A percentile compares a stretch with the other conserved stretches of the same genome.
These are phyloP conservation scores for Rhizophagus sp. DNA, from an alignment of 192 early-diverging fungal genomes.

Conservation along the genomic window DNA sequence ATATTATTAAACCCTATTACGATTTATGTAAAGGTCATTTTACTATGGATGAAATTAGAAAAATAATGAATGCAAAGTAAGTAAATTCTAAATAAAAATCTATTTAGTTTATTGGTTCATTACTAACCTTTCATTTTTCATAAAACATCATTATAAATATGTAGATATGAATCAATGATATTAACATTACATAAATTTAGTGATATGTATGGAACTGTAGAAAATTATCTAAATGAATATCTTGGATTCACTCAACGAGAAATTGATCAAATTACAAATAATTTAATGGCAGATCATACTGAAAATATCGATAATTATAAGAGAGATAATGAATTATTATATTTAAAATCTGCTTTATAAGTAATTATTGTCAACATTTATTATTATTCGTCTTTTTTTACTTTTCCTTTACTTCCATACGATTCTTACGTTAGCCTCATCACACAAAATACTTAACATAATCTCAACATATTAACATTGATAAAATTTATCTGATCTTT, in stretches of 20 bases:
- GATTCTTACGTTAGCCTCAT: no score
- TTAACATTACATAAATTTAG: neutral
- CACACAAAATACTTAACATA: no score
- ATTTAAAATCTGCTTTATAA: no score
- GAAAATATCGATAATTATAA: no score
- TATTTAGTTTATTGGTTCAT: neutral
- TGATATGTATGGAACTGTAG: neutral
- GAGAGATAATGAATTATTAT: no score
- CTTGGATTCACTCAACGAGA: neutral
- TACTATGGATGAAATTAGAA: neutral
- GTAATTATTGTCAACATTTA: no score
- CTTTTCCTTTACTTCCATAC: no score
- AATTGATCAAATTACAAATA: neutral
- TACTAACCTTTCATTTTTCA: no score
- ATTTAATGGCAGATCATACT: neutral
- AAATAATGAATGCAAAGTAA: neutral
- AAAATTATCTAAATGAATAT: neutral
- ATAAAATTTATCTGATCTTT: no score
- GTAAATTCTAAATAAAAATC: neutral
- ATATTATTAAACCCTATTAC: neutral
- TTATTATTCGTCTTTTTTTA: no score
- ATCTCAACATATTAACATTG: no score
- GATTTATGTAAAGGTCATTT: neutral
- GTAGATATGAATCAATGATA: neutral
- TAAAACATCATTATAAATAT: neutral